Conservation (phyloP, 805 yeast species). For the Metschnikowia koreensis region DNA sequence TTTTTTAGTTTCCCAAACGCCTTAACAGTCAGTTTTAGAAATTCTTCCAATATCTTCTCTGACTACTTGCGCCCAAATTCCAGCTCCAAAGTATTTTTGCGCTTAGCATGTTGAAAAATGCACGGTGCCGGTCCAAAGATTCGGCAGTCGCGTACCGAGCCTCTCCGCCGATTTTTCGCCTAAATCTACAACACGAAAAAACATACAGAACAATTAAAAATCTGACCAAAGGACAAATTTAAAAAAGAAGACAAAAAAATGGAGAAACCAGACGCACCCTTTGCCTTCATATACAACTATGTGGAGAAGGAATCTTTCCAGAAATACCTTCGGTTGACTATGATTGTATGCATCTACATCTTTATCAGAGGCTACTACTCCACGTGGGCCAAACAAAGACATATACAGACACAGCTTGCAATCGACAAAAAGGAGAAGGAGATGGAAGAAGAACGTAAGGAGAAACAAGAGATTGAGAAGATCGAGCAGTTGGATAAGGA, state of each 20-base stretch:
- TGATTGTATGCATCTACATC: constrained; percentile 59
- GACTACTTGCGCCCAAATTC: neutral
- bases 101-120: neutral
- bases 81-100: neutral
- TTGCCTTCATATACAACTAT: constrained; percentile 34
- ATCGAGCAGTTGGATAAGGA: constrained; percentile 33
- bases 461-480: constrained; percentile 26
- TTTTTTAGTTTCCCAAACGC: neutral
- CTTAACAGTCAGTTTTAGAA: too few relatives aligned
- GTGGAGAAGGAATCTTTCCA: constrained; percentile 42
- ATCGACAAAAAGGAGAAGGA: constrained; percentile 44
- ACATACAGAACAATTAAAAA: too few relatives aligned
- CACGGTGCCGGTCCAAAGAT: neutral
- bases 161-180: neutral
- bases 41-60: too few relatives aligned
- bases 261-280: constrained; percentile 6
- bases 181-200: neutral
- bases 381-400: constrained; percentile 56
- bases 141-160: neutral
- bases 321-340: constrained; percentile 45
- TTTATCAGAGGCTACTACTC: constrained; percentile 55
- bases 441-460: constrained; percentile 35
- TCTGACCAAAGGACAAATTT: neutral
- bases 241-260: neutral
- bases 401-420: constrained; percentile 46